Base-by-base conservation (phyloP, 306 rosid species). In the Acacia crassicarpa region DNA sequence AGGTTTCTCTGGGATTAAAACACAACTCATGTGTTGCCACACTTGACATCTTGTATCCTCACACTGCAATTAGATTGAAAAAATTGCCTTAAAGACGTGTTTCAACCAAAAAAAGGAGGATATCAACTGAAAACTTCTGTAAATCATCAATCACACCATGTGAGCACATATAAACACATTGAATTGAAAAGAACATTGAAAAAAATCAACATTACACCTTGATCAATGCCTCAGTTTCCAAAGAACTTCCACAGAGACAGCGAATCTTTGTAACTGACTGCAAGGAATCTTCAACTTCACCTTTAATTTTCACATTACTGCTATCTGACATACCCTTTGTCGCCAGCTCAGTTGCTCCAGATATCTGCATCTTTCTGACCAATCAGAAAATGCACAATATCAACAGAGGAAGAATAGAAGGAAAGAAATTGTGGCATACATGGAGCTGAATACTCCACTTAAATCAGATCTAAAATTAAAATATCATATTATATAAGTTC, bases 11-110 rank as follows among this genome's bases (percentile, higher is more conserved):
- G 98, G 91, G 82, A 94, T 86, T 85, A 96, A 71, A 79, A 96
- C 99, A 67, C 99, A 96, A 48, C 94, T 65, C 33, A 92, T 91
- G 79, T 96, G 99, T 83, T 96, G 99, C 98, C 98, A 91, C 86
- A 94, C 94, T 16, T 90, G 91, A 85, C 99, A 96, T 80, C 87
- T 84, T 53, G 81, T 71, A 86, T 92, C 98, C 86, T 92, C 99
- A 77, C 99, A 96, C 99, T 96, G 97, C 84, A 88, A 85, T 80
- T 84, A 72, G 72, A 76, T 25, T 77, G 16, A 56, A 14, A 70
- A 66, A 54, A 54, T 16, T 22, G 75, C 61, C 46, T 68, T 15
- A 35, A 32, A 67, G 62, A 77, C 15, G 8, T 35, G 20, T 8
- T n/a, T 65, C 23, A 69, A 32, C 51, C 65, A 35, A 23, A 33